These are phyloP conservation scores for Austropuccinia psidii DNA, from an alignment of 1,284 basidiomycete species.

Conservation along the genomic window DNA sequence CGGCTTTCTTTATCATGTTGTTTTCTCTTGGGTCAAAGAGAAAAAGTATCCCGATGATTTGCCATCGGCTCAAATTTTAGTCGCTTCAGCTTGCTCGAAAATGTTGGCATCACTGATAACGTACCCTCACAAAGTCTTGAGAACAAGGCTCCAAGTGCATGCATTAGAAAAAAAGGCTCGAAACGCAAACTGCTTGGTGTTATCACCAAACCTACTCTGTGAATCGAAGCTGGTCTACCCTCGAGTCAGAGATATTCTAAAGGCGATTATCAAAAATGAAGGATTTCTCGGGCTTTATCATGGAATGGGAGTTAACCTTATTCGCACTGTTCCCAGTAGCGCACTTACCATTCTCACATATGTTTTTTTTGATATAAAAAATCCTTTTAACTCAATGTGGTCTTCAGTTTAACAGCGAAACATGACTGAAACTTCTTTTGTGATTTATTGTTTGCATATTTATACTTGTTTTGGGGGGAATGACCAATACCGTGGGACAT, in stretches of 20 bases:
- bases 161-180: conserved; percentile 48
- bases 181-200: conserved; percentile 30
- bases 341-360: conserved; percentile 90
- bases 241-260: conserved; percentile 65
- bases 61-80: conserved; percentile 62
- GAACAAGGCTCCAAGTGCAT: conserved; percentile 81
- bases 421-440: too few species aligned
- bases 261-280: conserved; percentile 65
- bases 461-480: too few species aligned
- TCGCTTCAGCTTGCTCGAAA: conserved; percentile 79
- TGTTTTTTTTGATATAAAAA: too few species aligned
- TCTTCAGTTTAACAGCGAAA: too few species aligned
- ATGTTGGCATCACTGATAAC: conserved; percentile 89
- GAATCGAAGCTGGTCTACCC: conserved; percentile 40
- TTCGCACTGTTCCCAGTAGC: conserved; percentile 85
- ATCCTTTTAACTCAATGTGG: too few species aligned
- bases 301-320: conserved; percentile 78
- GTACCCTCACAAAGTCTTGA: conserved; percentile 91
- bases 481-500: too few species aligned
- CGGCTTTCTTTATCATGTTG: too few species aligned
- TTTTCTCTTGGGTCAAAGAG: conserved; percentile 40
- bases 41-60: conserved; percentile 55
- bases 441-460: too few species aligned
- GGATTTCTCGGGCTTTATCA: conserved; percentile 81
- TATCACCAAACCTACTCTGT: neutral